Conservation (phyloP, 345 rosid species). For the Rhizophora apiculata region DNA sequence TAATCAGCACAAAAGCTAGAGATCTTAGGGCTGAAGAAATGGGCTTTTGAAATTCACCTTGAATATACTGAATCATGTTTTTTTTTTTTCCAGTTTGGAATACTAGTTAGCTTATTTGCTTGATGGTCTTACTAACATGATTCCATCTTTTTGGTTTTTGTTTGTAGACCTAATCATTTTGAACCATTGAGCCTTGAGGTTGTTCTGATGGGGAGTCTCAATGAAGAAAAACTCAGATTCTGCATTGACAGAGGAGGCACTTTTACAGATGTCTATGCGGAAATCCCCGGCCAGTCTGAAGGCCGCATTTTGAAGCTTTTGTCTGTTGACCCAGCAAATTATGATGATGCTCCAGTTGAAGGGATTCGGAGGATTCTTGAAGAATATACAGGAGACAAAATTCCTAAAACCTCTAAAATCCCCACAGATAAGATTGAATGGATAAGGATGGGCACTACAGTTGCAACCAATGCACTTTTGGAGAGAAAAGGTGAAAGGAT, state of each 20-base stretch:
- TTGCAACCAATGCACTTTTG: conserved; percentile 89
- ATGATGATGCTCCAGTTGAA: conserved; percentile 95
- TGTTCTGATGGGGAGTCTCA: conserved; percentile 43
- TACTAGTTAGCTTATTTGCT: too few relatives aligned
- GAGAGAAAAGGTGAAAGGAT: conserved; percentile 96
- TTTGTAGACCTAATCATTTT: too few relatives aligned
- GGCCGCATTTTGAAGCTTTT: conserved; percentile 81
- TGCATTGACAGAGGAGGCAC: conserved; percentile 97
- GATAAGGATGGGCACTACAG: conserved; percentile 98
- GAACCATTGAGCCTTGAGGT: neutral
- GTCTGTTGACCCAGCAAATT: conserved; percentile 90
- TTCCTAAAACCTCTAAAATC: conserved; percentile 64
- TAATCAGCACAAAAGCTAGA: too few relatives aligned
- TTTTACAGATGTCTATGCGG: conserved; percentile 95
- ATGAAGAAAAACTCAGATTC: conserved; percentile 62
- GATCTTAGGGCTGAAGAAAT: too few relatives aligned
- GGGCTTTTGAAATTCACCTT: too few relatives aligned
- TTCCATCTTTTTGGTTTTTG: too few relatives aligned
- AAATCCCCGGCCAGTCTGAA: conserved; percentile 68
- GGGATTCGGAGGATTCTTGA: conserved; percentile 90
- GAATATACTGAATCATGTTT: too few relatives aligned
- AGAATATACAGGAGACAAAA: conserved; percentile 62
- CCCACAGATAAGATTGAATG: conserved; percentile 90
- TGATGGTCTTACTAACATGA: too few relatives aligned
- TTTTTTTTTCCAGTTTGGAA: too few relatives aligned